Evolutionary conservation across 495 filamentous ascomycete genomes (phyloP).

Genomic region (Lophiostoma macrostomum): DNA sequence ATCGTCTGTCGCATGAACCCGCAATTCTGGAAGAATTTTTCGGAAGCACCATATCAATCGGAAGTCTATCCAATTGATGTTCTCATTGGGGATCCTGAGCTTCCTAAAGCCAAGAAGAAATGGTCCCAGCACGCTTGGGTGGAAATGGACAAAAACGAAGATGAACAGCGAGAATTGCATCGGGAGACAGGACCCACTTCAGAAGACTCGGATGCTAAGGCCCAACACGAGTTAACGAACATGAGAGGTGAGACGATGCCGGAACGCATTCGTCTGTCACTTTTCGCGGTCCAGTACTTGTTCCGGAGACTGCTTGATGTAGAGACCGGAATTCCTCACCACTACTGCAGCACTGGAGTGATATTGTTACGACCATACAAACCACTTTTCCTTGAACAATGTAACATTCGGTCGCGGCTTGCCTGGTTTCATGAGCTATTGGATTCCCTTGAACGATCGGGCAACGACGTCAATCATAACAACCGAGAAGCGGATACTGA

Average conservation of each 20-base stretch:
- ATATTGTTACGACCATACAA: background rate
- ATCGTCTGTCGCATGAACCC: background rate
- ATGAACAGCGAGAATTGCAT: background rate
- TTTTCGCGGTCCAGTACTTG: background rate
- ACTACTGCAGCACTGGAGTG: background rate
- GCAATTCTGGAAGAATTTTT: background rate
- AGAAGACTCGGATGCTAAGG: background rate
- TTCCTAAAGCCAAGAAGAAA: no score
- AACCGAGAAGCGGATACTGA: no score
- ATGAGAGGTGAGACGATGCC: constrained; percentile 1
- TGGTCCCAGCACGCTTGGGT: no score
- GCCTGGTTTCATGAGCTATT: no score
- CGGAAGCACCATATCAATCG: background rate
- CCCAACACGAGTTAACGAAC: background rate
- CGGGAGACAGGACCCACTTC: background rate
- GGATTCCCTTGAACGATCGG: no score
- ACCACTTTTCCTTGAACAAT: no score
- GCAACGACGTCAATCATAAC: no score
- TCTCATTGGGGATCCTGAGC: constrained; percentile 1
- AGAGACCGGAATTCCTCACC: background rate
- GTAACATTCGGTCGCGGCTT: no score
- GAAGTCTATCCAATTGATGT: background rate
- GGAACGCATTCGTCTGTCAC: constrained; percentile 6
- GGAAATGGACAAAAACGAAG: background rate
- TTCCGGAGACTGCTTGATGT: background rate